Conservation (phyloP, 2,329 filamentous ascomycete species). For the Eutypa lata region DNA sequence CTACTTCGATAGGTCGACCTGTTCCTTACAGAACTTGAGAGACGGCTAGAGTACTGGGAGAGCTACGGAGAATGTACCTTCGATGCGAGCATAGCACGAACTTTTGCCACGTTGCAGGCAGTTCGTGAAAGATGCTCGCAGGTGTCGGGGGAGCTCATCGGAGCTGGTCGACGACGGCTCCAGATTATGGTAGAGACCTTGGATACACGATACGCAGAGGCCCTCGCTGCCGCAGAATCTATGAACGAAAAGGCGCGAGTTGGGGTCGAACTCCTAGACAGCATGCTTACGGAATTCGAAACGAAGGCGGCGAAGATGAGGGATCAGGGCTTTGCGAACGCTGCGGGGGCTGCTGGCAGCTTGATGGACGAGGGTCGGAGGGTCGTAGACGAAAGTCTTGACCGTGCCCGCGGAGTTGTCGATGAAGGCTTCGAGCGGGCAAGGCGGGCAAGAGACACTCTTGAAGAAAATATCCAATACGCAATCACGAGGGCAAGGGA, state of each 20-base stretch:
- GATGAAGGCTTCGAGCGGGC: conserved; percentile 81
- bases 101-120: conserved; percentile 80
- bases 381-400: conserved; percentile 76
- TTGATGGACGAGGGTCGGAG: conserved; percentile 76
- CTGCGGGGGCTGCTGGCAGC: conserved; percentile 64
- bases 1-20: conserved; percentile 59
- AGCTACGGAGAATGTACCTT: conserved; percentile 79
- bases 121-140: conserved; percentile 86
- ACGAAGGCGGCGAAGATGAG: conserved; percentile 74
- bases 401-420: conserved; percentile 70
- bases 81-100: conserved; percentile 79
- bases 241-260: conserved; percentile 89
- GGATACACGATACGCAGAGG: conserved; percentile 83
- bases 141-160: conserved; percentile 86
- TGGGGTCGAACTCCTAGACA: conserved; percentile 82
- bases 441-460: conserved; percentile 73
- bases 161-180: conserved; percentile 77
- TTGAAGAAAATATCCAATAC: conserved; percentile 80
- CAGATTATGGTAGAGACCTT: conserved; percentile 91
- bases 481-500: conserved; percentile 74
- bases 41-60: conserved; percentile 83
- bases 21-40: conserved; percentile 82
- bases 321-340: conserved; percentile 68
- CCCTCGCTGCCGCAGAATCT: conserved; percentile 77
- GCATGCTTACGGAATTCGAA: conserved; percentile 83